Conservation (phyloP, 176 grass and related monocot species). For the Oryza australiensis region DNA sequence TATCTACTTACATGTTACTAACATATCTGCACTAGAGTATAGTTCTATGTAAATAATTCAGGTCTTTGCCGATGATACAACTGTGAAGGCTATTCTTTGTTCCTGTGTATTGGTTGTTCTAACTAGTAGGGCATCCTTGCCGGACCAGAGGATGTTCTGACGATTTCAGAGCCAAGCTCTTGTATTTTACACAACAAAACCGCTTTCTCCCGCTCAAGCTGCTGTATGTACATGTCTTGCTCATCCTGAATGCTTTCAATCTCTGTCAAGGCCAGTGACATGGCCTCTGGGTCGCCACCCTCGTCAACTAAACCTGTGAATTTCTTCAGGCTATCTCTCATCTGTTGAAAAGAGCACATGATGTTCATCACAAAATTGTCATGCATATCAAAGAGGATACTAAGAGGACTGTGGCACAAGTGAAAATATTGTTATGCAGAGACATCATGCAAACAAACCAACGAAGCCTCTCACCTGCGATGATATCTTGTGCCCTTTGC, state of each 20-base stretch:
- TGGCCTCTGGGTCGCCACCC: constrained; percentile 61
- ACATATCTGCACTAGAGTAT: neutral
- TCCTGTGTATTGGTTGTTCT: neutral
- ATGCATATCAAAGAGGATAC: neutral
- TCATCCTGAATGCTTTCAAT: constrained; percentile 62
- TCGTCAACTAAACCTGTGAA: constrained; percentile 59
- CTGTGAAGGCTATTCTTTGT: neutral
- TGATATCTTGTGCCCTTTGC: constrained; percentile 59
- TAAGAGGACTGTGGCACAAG: neutral
- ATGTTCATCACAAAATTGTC: neutral
- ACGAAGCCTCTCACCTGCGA: constrained; percentile 40
- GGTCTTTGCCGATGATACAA: neutral
- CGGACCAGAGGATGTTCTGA: constrained; percentile 63
- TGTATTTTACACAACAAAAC: constrained; percentile 51
- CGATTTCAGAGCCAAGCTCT: constrained; percentile 71
- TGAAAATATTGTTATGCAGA: too few species aligned
- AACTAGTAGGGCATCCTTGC: constrained; percentile 46
- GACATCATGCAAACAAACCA: neutral
- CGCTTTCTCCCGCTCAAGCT: constrained; percentile 78
- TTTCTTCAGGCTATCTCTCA: constrained; percentile 68
- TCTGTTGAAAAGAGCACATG: constrained; percentile 43
- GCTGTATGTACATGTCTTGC: constrained; percentile 66
- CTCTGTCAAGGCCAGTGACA: constrained; percentile 62
- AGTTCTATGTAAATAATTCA: constrained; percentile 12
- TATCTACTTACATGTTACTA: constrained; percentile 33